phyloP scores from a whole-genome alignment of 768 basidiomycete species.

The Psilocybe cubensis region DNA sequence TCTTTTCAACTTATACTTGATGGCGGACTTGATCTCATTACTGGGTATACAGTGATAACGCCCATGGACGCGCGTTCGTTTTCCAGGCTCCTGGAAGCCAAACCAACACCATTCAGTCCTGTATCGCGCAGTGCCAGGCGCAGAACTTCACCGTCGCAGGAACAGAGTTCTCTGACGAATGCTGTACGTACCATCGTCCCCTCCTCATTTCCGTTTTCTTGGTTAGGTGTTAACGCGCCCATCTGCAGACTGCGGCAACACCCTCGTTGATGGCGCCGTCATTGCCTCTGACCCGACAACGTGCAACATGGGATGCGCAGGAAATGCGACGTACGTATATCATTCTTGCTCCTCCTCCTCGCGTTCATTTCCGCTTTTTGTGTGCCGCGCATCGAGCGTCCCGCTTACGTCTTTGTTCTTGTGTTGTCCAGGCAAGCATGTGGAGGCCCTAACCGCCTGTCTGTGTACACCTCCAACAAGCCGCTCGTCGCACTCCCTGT shows the following conservation, averaged over 20 bases:
- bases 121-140: slow-evolving; percentile 59
- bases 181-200: slow-evolving; percentile 38
- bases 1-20: not conserved
- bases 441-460: slow-evolving; percentile 74
- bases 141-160: slow-evolving; percentile 70
- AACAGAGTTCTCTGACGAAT: slow-evolving; percentile 62
- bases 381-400: too few species aligned
- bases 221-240: not conserved
- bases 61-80: slow-evolving; percentile 61
- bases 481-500: slow-evolving; percentile 60
- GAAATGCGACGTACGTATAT: slow-evolving; percentile 66
- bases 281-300: slow-evolving; percentile 41
- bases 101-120: slow-evolving; percentile 60
- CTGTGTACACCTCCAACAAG: slow-evolving; percentile 61
- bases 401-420: slow-evolving; percentile 7
- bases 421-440: slow-evolving; percentile 56
- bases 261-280: slow-evolving; percentile 63
- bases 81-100: slow-evolving; percentile 27
- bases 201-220: not conserved
- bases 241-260: slow-evolving; percentile 68
- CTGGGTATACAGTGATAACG: slow-evolving; percentile 51
- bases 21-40: not conserved
- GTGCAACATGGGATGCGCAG: slow-evolving; percentile 79
- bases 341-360: not conserved
- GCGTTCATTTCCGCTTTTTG: not conserved